phyloP scores from a whole-genome alignment of 768 basidiomycete species.

The Mycena amicta region DNA sequence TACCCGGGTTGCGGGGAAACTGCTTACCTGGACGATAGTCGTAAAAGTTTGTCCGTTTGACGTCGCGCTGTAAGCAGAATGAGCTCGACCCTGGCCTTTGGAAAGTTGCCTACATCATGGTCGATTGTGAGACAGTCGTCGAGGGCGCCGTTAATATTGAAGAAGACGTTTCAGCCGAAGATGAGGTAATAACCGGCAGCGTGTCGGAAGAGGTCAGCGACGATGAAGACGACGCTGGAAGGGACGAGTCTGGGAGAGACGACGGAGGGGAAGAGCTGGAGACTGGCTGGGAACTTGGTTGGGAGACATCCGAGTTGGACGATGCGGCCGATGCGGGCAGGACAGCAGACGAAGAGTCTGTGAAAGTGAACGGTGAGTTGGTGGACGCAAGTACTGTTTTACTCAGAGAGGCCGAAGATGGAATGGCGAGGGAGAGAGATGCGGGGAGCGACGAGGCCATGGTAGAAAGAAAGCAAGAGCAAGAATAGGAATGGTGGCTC shows the following conservation, averaged over 20 bases:
- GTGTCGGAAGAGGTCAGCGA: conserved; percentile 4
- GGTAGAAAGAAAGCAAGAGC: background rate
- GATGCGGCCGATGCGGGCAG: too few relatives aligned
- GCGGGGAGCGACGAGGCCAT: background rate
- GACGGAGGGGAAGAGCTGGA: background rate
- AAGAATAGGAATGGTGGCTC: background rate
- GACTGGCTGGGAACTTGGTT: too few relatives aligned
- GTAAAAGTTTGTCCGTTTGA: conserved; percentile 16
- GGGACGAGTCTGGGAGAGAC: background rate
- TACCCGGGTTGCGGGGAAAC: background rate
- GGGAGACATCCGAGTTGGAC: too few relatives aligned
- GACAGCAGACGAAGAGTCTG: background rate
- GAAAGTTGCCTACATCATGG: conserved; percentile 2
- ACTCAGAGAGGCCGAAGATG: background rate
- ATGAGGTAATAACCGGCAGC: conserved; percentile 10
- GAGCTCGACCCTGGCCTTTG: background rate
- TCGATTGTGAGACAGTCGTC: background rate
- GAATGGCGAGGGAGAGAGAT: background rate
- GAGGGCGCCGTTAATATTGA: conserved; percentile 19
- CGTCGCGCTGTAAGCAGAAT: conserved; percentile 3
- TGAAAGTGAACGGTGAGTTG: background rate
- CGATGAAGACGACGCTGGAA: conserved; percentile 3
- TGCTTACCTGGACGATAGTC: conserved; percentile 12
- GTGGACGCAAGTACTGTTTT: background rate
- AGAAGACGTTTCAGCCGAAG: conserved; percentile 4